Conservation (phyloP, 164 flowering plant species). For the Piper betle region DNA sequence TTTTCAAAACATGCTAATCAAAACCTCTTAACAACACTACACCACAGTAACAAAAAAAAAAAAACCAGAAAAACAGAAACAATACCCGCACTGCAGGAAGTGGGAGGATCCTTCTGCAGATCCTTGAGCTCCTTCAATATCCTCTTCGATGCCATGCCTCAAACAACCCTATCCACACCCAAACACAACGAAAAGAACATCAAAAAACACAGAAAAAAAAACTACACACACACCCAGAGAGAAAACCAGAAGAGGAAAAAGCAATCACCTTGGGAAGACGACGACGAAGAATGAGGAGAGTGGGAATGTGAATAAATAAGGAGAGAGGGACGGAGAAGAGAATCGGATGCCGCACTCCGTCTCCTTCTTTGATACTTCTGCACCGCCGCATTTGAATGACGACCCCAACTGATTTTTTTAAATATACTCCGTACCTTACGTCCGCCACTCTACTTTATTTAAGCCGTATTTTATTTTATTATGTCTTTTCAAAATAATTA, state of each 20-base stretch:
- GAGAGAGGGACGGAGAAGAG: background rate
- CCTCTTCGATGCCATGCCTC: constrained; percentile 42
- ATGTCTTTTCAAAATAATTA: too few relatives aligned
- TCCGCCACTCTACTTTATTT: too few relatives aligned
- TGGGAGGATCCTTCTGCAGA: constrained; percentile 54
- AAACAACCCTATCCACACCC: constrained; percentile 1
- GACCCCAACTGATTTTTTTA: too few relatives aligned
- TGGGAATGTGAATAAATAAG: background rate
- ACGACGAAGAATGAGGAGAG: background rate
- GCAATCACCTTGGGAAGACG: background rate
- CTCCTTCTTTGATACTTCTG: background rate
- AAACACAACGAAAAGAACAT: background rate
- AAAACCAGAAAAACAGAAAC: background rate
- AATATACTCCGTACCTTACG: too few relatives aligned
- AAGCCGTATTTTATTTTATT: too few relatives aligned
- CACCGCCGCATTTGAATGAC: too few relatives aligned
- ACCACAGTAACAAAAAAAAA: background rate
- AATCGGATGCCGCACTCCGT: background rate
- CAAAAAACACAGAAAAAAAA: background rate
- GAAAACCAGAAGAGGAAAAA: background rate
- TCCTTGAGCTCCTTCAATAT: constrained; percentile 54
- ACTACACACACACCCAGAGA: background rate
- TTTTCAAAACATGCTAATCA: too few relatives aligned
- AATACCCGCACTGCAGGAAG: constrained; percentile 50
- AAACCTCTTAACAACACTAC: too few relatives aligned